Evolutionary conservation across 331 rosid species (phyloP), one percentile per base, ranked within the genome.

Genomic region (Erythrophleum ivorense): DNA sequence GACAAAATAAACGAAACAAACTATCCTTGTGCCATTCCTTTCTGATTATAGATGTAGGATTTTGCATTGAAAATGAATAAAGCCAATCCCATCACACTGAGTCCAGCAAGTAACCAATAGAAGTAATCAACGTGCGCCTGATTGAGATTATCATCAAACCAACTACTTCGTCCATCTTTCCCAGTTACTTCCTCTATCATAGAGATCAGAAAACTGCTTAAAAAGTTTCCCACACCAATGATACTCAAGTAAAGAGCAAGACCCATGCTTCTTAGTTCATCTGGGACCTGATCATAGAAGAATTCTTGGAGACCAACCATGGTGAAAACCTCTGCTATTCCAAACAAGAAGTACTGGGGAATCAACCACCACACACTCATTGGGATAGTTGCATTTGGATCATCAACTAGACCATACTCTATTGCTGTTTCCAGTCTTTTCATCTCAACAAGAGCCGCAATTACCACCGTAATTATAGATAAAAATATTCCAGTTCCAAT

Each of bases 401-500:
- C 19, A 55, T 73, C 78, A 16, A 73, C 78, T 2, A 73, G 10
- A 13, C 29, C 78, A 36, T 36, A 33, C 21, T 34, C 50, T 9
- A 2, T 18, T 16, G 78, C 78, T 7, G 21, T 10, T 54, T 73
- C 29, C 5, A 73, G 31, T 36, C 78, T 73, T 54, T 33, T 73
- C 66, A 14, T 54, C 78, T 73, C 78, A 34, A n/a, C 9, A 52
- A 73, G 65, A 73, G 78, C 78, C 4, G 66, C 78, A 11, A 16
- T 9, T 18, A 36, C 50, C 6, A 36, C 15, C 2, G 78, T 52
- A 11, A 73, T n/a, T 52, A 55, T 54, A n/a, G 78, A 73, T 18
- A 54, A 4, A 9, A 36, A 36, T n/a, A 68, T 68, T n/a, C 73
- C 73, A 43, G 52, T 40, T 19, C 73, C 73, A 14, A 68, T 68